phyloP scores from a whole-genome alignment of 331 rosid genomes.

The Saraca asoca region DNA sequence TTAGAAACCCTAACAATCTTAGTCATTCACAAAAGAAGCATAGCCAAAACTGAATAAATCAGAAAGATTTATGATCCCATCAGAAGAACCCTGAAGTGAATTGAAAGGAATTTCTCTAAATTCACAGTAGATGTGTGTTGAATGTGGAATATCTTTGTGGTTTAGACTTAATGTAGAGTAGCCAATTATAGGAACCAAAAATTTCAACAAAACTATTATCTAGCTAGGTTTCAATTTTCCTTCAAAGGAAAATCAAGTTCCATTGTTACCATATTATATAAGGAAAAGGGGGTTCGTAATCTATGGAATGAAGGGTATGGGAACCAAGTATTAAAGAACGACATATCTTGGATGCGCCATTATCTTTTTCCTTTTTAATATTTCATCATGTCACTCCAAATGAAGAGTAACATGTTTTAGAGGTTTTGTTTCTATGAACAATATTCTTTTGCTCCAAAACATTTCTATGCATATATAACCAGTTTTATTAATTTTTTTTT shows the following conservation, averaged over 20 bases:
- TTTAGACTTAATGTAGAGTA: constrained; percentile 8
- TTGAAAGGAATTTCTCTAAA: neutral
- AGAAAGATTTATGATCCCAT: no score
- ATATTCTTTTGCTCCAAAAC: no score
- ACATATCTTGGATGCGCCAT: constrained; percentile 31
- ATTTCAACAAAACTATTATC: neutral
- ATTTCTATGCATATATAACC: no score
- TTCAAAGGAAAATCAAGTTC: constrained; percentile 13
- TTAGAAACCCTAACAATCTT: neutral
- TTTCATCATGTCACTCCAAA: no score
- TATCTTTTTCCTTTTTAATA: no score
- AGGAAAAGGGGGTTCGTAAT: neutral
- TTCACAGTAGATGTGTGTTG: constrained; percentile 11
- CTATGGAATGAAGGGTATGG: neutral
- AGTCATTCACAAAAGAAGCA: neutral
- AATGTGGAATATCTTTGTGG: neutral
- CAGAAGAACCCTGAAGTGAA: no score
- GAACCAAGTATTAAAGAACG: neutral
- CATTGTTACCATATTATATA: neutral
- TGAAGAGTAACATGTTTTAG: no score
- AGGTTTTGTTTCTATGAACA: no score
- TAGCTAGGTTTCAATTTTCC: neutral
- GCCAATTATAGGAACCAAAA: constrained; percentile 25
- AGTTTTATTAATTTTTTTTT: no score
- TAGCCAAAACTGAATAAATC: constrained; percentile 15